Evolutionary conservation across 2,329 filamentous ascomycete genomes (phyloP).

Genomic region (Colletotrichum tanaceti): DNA sequence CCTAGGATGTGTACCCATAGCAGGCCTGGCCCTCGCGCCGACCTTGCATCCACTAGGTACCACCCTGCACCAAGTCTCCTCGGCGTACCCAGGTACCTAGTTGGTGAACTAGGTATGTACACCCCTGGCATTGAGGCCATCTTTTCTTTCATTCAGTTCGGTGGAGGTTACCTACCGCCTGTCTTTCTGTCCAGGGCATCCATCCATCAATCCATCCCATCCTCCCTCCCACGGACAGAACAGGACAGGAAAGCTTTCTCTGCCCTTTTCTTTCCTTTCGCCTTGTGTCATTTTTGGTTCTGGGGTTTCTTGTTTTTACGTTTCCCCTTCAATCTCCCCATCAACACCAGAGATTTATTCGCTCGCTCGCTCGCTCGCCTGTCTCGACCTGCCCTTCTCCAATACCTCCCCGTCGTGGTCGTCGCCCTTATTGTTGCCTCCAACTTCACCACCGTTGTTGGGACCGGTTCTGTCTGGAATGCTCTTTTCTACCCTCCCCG

Average conservation of each 20-base stretch:
- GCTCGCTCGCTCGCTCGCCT: not conserved
- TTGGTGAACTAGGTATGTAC: not conserved
- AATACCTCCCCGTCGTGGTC: not conserved
- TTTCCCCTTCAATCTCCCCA: not conserved
- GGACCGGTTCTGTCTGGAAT: constrained; percentile 30
- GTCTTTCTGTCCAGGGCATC: constrained; percentile 9
- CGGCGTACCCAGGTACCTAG: not conserved
- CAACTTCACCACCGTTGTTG: not conserved
- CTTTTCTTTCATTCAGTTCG: not conserved
- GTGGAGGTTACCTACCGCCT: not conserved
- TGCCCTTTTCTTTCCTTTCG: not conserved
- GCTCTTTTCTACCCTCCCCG: constrained; percentile 28
- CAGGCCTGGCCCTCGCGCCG: not conserved
- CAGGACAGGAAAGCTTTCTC: constrained; percentile 3
- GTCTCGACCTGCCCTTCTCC: not conserved
- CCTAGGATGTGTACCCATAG: not conserved
- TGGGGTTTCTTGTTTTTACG: not conserved
- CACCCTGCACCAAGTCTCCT: not conserved
- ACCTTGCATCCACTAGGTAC: constrained; percentile 1
- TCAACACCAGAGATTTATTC: not conserved
- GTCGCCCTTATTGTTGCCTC: not conserved
- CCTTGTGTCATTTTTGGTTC: not conserved
- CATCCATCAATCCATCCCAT: not conserved
- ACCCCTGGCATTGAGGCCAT: constrained; percentile 13
- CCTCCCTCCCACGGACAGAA: too few relatives aligned